Conservation (phyloP, 192 early-diverging fungal genomes). For the Podila horticola region DNA sequence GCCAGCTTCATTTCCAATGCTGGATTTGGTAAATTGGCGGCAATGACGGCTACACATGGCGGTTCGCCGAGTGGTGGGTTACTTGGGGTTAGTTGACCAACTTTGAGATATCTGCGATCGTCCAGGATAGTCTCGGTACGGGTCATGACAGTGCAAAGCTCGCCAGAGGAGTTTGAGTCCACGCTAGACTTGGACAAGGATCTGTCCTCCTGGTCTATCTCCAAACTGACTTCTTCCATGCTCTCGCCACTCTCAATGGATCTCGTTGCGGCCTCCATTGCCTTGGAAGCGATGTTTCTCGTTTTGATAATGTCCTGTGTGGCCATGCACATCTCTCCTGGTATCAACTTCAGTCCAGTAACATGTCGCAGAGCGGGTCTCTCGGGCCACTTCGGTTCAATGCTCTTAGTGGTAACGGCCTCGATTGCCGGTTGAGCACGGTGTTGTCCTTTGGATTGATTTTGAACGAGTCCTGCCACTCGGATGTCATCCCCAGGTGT, state of each 20-base stretch:
- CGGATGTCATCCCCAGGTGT: constrained; percentile 52
- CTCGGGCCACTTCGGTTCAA: constrained; percentile 6
- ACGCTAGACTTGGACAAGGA: not conserved
- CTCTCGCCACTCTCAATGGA: constrained; percentile 26
- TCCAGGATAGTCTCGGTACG: constrained; percentile 44
- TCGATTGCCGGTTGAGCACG: not conserved
- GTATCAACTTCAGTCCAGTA: constrained; percentile 40
- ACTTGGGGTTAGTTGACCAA: constrained; percentile 32
- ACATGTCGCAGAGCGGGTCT: constrained; percentile 18
- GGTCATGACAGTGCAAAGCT: constrained; percentile 29
- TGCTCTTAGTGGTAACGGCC: not conserved
- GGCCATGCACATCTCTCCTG: constrained; percentile 37
- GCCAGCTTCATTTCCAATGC: constrained; percentile 36
- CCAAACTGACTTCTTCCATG: constrained; percentile 16
- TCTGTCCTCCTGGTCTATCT: not conserved
- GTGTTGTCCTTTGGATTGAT: constrained; percentile 6
- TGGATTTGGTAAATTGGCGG: constrained; percentile 38
- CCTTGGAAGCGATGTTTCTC: constrained; percentile 12
- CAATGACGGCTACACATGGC: constrained; percentile 29
- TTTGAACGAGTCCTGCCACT: constrained; percentile 25
- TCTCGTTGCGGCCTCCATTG: constrained; percentile 9
- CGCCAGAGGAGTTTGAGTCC: constrained; percentile 2
- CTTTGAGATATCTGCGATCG: constrained; percentile 35
- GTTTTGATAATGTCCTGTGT: constrained; percentile 26
- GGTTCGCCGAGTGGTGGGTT: constrained; percentile 43